Evolutionary conservation across 805 yeast genomes (phyloP).

Genomic region (Candida pseudofarinosa): DNA sequence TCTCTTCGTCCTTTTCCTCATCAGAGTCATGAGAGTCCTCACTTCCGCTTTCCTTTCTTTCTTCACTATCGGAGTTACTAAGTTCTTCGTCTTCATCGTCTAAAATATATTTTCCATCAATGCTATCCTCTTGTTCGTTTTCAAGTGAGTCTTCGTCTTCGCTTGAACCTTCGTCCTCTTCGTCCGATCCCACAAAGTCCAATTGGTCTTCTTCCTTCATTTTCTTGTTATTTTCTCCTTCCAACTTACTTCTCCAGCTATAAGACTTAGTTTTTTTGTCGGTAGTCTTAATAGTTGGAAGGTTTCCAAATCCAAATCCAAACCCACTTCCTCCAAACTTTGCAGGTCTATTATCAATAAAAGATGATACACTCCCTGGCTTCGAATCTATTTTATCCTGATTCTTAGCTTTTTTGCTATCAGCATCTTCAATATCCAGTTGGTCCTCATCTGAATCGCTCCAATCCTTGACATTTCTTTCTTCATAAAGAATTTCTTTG

Average conservation of each 20-base stretch:
- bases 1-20: slow-evolving; percentile 18
- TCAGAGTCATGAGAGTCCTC: slow-evolving; percentile 16
- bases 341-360: slow-evolving; percentile 69
- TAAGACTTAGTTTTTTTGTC: slow-evolving; percentile 46
- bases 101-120: slow-evolving; percentile 21
- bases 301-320: slow-evolving; percentile 66
- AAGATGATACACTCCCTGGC: slow-evolving; percentile 31
- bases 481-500: slow-evolving; percentile 63
- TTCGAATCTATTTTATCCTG: slow-evolving; percentile 7
- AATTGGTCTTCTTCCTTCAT: slow-evolving; percentile 50
- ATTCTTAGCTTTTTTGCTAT: slow-evolving; percentile 16
- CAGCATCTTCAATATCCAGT: slow-evolving; percentile 17
- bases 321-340: slow-evolving; percentile 57
- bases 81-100: no score
- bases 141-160: slow-evolving; percentile 21
- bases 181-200: slow-evolving; percentile 43
- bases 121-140: slow-evolving; percentile 19
- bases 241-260: slow-evolving; percentile 59
- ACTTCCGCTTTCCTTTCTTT: slow-evolving; percentile 18
- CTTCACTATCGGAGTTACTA: slow-evolving; percentile 19
- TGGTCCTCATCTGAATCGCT: slow-evolving; percentile 9
- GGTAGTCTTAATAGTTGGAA: slow-evolving; percentile 37
- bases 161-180: slow-evolving; percentile 15
- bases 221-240: slow-evolving; percentile 31
- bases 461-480: slow-evolving; percentile 63